Evolutionary conservation across 495 filamentous ascomycete genomes (phyloP).

Genomic region (Penicillium pulvis): DNA sequence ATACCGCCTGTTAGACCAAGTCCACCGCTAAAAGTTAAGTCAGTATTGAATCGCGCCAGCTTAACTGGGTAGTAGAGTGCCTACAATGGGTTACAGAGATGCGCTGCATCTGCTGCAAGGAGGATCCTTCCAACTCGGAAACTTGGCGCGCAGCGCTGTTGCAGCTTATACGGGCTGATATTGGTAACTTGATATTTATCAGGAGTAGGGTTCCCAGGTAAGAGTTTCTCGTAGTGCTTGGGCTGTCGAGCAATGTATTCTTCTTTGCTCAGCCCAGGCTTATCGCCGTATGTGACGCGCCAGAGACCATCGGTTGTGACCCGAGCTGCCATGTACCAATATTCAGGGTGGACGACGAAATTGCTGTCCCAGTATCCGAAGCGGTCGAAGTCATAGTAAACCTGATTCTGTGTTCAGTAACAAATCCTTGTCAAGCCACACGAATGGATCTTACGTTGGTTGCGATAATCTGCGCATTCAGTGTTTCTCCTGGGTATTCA

Average conservation of each 20-base stretch:
- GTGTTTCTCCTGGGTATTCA: conserved; percentile 59
- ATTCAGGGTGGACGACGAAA: conserved; percentile 59
- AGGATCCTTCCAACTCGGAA: conserved; percentile 59
- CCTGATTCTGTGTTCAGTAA: conserved; percentile 27
- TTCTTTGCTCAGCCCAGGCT: conserved; percentile 50
- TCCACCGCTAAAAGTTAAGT: conserved; percentile 42
- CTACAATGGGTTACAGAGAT: conserved; percentile 51
- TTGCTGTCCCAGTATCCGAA: conserved; percentile 58
- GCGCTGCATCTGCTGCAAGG: conserved; percentile 59
- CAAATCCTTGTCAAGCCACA: background rate
- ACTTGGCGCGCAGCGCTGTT: conserved; percentile 59
- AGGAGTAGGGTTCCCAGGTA: conserved; percentile 61
- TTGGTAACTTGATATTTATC: conserved; percentile 56
- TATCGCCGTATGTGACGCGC: conserved; percentile 62
- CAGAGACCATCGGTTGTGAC: conserved; percentile 60
- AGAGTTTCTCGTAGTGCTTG: conserved; percentile 53
- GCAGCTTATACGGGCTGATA: conserved; percentile 61
- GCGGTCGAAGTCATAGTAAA: conserved; percentile 59
- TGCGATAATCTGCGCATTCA: conserved; percentile 60
- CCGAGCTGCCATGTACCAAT: conserved; percentile 63
- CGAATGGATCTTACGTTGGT: conserved; percentile 44
- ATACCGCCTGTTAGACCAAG: conserved; percentile 64
- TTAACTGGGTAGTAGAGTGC: conserved; percentile 1
- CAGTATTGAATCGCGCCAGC: background rate
- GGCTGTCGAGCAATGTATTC: conserved; percentile 57